These are phyloP conservation scores for Symbiodinium natans DNA, from an alignment of 73 alveolate genomes.

Conservation along the genomic window DNA sequence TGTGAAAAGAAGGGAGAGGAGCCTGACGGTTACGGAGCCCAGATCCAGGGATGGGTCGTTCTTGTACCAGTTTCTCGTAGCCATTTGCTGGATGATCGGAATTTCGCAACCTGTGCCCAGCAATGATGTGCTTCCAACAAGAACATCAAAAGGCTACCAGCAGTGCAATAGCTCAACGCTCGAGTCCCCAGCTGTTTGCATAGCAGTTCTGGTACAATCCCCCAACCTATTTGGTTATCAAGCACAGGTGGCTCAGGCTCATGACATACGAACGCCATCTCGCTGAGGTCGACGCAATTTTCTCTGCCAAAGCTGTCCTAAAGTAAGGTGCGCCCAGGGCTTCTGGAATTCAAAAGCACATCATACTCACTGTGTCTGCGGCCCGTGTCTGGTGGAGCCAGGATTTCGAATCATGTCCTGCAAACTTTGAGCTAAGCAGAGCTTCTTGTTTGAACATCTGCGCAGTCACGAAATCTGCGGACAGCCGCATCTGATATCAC, in stretches of 20 bases:
- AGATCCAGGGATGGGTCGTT: constrained; percentile 70
- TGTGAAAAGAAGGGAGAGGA: neutral
- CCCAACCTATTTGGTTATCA: neutral
- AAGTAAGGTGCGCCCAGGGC: neutral
- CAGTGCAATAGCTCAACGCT: neutral
- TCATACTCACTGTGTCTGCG: neutral
- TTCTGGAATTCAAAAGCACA: neutral
- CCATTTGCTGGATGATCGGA: constrained; percentile 89
- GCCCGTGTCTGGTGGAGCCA: constrained; percentile 72
- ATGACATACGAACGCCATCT: neutral
- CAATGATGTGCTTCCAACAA: too few relatives aligned
- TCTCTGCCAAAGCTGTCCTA: neutral
- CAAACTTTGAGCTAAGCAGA: neutral
- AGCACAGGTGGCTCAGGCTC: neutral
- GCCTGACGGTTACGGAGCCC: constrained; percentile 76
- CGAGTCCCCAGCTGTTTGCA: constrained; percentile 26
- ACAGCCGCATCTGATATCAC: neutral
- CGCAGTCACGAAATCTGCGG: neutral
- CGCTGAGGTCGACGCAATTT: neutral
- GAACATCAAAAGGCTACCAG: neutral
- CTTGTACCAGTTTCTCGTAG: constrained; percentile 55
- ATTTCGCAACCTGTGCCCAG: constrained; percentile 52
- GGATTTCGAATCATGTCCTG: constrained; percentile 87
- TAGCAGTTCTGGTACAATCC: constrained; percentile 61
- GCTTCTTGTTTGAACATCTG: neutral